Base-by-base conservation (phyloP, 257 asterid species). In the Nicotiana attenuata region DNA sequence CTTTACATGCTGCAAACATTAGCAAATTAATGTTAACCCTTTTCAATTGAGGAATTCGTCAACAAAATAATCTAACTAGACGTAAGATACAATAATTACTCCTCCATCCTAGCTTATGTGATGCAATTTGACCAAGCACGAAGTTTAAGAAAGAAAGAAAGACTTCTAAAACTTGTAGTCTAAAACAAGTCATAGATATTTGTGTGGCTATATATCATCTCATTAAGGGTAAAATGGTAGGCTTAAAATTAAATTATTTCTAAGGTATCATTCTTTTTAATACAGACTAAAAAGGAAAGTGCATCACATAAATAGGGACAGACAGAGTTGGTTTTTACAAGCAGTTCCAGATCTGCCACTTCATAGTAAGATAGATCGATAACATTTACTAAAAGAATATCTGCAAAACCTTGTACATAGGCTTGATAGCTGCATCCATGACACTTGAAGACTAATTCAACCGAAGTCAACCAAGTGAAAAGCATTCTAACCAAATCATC, bases 301-400 rank as follows among this genome's bases (percentile, higher is more conserved):
- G 13, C 13, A 41, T 41, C 50, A 41, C 50, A 41, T 9, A 41
- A 41, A 41, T 41, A 41, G 13, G 50, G 50, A 41, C 50, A 41
- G 3, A 41, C 3, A 7, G 47, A 41, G 47, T 41, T 9, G 13
- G 50, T 73, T 14, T 73, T 24, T 24, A 73, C 26, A 35, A 24
- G 45, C 63, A 73, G 63, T 38, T 73, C 63, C 41, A 73, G 38
- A 24, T 69, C 35, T 47, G 61, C 79, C 79, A 47, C 79, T 45
- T 73, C 61, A 73, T 47, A 22, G 61, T 28, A 47, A 47, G 61
- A 73, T 71, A 24, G 78, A 73, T 24, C 24, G 16, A 47, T 24
- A 24, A 7, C 8, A 60, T 73, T 45, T 47, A 73, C 63, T 24
- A 24, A 71, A 41, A 22, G 7, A 71, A 26, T 7, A 75, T 75